Conservation (phyloP, 176 grass and related monocot genomes). For the Elaeis guineensis region DNA sequence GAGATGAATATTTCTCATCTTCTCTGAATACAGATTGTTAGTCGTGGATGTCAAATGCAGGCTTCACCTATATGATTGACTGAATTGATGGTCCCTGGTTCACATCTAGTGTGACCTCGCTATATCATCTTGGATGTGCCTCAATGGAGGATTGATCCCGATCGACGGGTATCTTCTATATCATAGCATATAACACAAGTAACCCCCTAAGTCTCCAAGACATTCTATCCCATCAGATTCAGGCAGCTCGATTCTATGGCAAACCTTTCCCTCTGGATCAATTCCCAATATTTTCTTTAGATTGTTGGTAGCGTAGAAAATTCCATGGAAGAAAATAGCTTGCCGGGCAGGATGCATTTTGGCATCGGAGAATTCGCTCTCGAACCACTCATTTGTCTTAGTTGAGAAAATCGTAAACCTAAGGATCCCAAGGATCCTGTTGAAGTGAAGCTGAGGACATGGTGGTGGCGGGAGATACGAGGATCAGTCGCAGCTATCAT, state of each 20-base stretch:
- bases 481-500: neutral
- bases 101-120: too few relatives aligned
- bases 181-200: constrained; percentile 1
- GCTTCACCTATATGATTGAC: too few relatives aligned
- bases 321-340: constrained; percentile 6
- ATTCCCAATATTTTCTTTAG: neutral
- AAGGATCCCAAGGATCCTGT: neutral
- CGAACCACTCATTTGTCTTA: neutral
- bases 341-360: neutral
- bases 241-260: neutral
- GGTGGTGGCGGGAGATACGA: neutral
- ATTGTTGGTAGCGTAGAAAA: constrained; percentile 5
- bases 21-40: too few relatives aligned
- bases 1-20: too few relatives aligned
- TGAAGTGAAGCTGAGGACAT: constrained; percentile 6
- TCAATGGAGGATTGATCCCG: too few relatives aligned
- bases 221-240: neutral
- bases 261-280: neutral
- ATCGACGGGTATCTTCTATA: too few relatives aligned
- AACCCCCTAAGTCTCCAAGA: constrained; percentile 10
- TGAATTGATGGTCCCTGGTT: too few relatives aligned
- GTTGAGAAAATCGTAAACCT: constrained; percentile 13
- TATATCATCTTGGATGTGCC: too few relatives aligned
- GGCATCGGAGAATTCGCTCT: neutral
- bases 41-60: too few relatives aligned